phyloP scores from a whole-genome alignment of 495 filamentous ascomycete species.

The Daldinia caldariorum region DNA sequence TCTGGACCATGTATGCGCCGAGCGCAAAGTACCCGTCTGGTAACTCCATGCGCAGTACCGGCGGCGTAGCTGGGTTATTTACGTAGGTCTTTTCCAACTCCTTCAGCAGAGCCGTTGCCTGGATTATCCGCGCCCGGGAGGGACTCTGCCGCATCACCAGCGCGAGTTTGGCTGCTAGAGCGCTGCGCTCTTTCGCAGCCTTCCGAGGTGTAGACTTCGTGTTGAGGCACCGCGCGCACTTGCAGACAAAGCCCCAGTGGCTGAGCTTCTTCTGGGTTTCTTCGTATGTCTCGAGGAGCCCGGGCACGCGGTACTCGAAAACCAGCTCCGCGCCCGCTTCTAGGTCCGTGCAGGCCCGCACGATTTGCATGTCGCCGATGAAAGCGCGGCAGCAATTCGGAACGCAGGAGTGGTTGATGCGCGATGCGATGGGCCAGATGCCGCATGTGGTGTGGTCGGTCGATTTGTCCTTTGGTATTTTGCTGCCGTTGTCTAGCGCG shows the following conservation, averaged over 20 bases:
- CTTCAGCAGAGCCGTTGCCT: conserved; percentile 37
- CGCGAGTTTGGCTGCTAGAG: background rate
- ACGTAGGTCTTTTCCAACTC: conserved; percentile 49
- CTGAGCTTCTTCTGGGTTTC: conserved; percentile 34
- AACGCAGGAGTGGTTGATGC: conserved; percentile 66
- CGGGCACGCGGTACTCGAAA: conserved; percentile 41
- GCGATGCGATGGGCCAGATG: conserved; percentile 62
- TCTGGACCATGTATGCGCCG: conserved; percentile 32
- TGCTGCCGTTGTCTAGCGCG: too few relatives aligned
- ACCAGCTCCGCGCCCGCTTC: conserved; percentile 41
- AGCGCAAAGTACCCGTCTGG: conserved; percentile 46
- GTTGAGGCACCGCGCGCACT: conserved; percentile 52
- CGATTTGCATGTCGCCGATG: conserved; percentile 68
- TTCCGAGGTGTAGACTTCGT: conserved; percentile 29
- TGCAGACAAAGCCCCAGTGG: conserved; percentile 59
- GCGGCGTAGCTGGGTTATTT: conserved; percentile 43
- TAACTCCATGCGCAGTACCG: conserved; percentile 49
- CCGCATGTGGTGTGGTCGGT: conserved; percentile 42
- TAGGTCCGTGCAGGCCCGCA: conserved; percentile 62
- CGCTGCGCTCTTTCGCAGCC: conserved; percentile 1
- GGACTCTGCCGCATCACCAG: background rate
- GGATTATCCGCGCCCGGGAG: conserved; percentile 12
- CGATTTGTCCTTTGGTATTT: background rate
- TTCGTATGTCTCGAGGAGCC: conserved; percentile 14
- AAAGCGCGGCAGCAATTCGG: conserved; percentile 59